These are phyloP conservation scores for Botrytis tulipae DNA, from an alignment of 2,329 filamentous ascomycete species.

Conservation along the genomic window DNA sequence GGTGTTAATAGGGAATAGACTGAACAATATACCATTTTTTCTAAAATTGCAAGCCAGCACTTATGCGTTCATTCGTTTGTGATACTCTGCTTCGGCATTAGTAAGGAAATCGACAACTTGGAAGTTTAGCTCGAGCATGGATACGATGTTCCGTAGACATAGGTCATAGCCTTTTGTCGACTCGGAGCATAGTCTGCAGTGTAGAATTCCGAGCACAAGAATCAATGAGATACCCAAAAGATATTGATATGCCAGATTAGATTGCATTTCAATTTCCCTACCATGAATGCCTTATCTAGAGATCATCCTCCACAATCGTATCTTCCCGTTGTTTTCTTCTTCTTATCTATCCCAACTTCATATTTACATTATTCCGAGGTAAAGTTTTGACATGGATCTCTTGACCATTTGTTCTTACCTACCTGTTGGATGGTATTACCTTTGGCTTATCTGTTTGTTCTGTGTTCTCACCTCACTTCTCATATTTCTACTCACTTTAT, in stretches of 20 bases:
- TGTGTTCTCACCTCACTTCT: no score
- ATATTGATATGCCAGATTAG: neutral
- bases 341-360: neutral
- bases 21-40: neutral
- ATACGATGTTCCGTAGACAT: neutral
- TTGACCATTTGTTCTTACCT: neutral
- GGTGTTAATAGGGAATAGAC: neutral
- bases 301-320: neutral
- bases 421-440: neutral
- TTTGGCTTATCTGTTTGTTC: neutral
- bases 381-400: neutral
- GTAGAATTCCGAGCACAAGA: neutral
- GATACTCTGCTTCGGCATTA: no score
- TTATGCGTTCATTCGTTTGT: neutral
- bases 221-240: neutral
- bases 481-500: neutral
- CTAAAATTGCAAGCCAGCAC: neutral
- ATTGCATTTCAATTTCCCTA: neutral
- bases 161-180: neutral
- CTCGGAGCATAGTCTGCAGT: neutral
- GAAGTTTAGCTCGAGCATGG: neutral
- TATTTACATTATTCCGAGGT: neutral
- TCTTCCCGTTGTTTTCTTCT: neutral
- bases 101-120: neutral
- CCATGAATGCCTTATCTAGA: neutral